Percentiles rank a stretch among this genome's conserved stretches.
Conservation (phyloP, 2,329 filamentous ascomycete genomes). For the Rhynchosporium graminicola region DNA sequence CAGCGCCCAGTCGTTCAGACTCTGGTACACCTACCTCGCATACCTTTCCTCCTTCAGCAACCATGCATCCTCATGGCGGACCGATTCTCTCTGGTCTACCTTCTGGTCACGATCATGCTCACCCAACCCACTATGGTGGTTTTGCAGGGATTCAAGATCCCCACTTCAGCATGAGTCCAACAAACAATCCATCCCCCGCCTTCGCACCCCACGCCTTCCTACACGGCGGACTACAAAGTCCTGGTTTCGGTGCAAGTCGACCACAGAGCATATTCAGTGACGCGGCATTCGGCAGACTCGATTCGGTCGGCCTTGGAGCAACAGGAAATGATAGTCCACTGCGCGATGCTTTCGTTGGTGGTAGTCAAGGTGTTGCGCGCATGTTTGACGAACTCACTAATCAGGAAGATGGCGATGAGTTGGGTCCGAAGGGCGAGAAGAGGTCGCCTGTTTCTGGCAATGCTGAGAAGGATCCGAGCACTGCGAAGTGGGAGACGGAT, state of each 20-base stretch:
- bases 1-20: slow-evolving; percentile 38
- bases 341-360: slow-evolving; percentile 34
- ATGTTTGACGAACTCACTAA: slow-evolving; percentile 41
- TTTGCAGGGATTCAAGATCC: slow-evolving; percentile 32
- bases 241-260: slow-evolving; percentile 31
- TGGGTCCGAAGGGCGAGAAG: slow-evolving; percentile 28
- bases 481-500: slow-evolving; percentile 17
- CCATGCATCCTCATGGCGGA: slow-evolving; percentile 31
- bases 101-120: slow-evolving; percentile 34
- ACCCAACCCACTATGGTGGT: slow-evolving; percentile 32
- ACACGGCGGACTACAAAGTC: slow-evolving; percentile 30
- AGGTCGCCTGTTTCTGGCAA: not conserved
- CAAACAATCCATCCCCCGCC: slow-evolving; percentile 32
- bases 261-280: slow-evolving; percentile 35
- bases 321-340: slow-evolving; percentile 33
- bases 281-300: slow-evolving; percentile 35
- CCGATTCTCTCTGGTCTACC: slow-evolving; percentile 36
- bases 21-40: slow-evolving; percentile 38
- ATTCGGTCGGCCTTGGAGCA: slow-evolving; percentile 30
- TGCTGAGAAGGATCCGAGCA: not conserved
- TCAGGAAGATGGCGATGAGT: slow-evolving; percentile 33
- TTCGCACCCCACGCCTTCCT: slow-evolving; percentile 40
- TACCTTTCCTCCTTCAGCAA: slow-evolving; percentile 30
- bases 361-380: slow-evolving; percentile 31
- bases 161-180: slow-evolving; percentile 34